Conservation (phyloP, 768 basidiomycete species). For the Plicaturopsis crispa region DNA sequence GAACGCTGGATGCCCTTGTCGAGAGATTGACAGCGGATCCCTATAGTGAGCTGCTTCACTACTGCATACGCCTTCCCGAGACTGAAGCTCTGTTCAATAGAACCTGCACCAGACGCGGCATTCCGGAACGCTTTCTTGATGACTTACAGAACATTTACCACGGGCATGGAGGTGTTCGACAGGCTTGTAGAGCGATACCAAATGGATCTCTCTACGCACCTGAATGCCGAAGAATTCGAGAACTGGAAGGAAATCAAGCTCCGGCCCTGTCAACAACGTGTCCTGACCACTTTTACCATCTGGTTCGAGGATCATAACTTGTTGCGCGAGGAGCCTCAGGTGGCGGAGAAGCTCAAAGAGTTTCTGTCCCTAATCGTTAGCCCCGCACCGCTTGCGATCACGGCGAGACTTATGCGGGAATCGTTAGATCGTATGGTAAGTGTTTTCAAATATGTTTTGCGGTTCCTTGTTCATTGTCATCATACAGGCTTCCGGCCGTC, state of each 20-base stretch:
- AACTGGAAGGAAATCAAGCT: slow-evolving; percentile 64
- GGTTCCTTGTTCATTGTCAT: slow-evolving; percentile 4
- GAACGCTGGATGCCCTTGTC: slow-evolving; percentile 64
- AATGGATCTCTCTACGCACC: slow-evolving; percentile 38
- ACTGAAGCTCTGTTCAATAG: too few relatives aligned
- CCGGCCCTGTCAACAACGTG: slow-evolving; percentile 54
- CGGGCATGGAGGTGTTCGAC: slow-evolving; percentile 60
- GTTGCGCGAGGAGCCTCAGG: slow-evolving; percentile 56
- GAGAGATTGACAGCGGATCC: slow-evolving; percentile 56
- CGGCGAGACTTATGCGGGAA: slow-evolving; percentile 42
- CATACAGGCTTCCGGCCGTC: slow-evolving; percentile 2
- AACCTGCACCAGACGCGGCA: slow-evolving; percentile 16
- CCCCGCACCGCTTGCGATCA: slow-evolving; percentile 32
- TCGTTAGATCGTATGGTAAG: slow-evolving; percentile 51
- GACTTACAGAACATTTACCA: slow-evolving; percentile 78
- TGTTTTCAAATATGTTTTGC: slow-evolving; percentile 1
- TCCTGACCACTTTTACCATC: slow-evolving; percentile 44
- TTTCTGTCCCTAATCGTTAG: slow-evolving; percentile 36
- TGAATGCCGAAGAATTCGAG: slow-evolving; percentile 43
- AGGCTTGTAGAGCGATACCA: slow-evolving; percentile 58
- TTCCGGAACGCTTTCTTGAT: slow-evolving; percentile 67
- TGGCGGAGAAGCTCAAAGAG: slow-evolving; percentile 46
- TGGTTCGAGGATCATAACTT: slow-evolving; percentile 61
- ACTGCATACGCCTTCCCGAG: too few relatives aligned
- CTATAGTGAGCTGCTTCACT: slow-evolving; percentile 34